phyloP scores from a whole-genome alignment of 139 green algal species.

The Mesotaenium endlicherianum region DNA sequence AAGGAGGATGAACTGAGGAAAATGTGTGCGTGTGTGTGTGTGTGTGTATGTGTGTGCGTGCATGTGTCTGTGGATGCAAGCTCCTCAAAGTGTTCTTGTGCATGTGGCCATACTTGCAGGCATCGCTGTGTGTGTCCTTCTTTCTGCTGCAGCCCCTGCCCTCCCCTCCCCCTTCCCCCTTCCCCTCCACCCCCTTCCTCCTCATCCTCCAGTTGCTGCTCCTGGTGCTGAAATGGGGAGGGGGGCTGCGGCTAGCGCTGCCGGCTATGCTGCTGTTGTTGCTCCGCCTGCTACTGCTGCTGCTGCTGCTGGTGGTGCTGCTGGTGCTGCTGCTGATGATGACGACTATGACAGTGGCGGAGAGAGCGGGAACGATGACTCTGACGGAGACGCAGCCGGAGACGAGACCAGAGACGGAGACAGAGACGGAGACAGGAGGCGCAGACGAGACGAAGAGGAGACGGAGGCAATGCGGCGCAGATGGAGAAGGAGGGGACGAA shows the following conservation, averaged over 20 bases:
- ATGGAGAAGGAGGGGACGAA: background rate
- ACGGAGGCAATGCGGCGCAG: background rate
- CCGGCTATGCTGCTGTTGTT: no score
- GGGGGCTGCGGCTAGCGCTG: no score
- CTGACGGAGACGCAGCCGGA: no score
- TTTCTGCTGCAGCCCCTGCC: background rate
- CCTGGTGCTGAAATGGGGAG: no score
- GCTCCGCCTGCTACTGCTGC: no score
- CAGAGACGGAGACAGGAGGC: background rate
- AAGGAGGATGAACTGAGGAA: background rate
- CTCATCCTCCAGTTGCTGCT: no score
- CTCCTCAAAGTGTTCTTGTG: background rate
- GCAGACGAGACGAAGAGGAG: background rate
- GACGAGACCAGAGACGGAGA: background rate
- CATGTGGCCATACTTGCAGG: background rate
- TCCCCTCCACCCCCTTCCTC: background rate
- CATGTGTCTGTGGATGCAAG: background rate
- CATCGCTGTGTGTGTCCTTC: background rate
- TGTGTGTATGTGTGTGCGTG: background rate
- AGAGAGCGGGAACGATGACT: no score
- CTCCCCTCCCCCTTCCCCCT: background rate
- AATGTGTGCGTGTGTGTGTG: background rate
- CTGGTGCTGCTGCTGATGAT: no score
- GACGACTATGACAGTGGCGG: no score
- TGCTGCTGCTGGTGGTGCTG: no score